Percentiles rank a stretch among this genome's conserved stretches.
Evolutionary conservation across 495 filamentous ascomycete genomes (phyloP).

Genomic region (Aspergillus mulundensis): DNA sequence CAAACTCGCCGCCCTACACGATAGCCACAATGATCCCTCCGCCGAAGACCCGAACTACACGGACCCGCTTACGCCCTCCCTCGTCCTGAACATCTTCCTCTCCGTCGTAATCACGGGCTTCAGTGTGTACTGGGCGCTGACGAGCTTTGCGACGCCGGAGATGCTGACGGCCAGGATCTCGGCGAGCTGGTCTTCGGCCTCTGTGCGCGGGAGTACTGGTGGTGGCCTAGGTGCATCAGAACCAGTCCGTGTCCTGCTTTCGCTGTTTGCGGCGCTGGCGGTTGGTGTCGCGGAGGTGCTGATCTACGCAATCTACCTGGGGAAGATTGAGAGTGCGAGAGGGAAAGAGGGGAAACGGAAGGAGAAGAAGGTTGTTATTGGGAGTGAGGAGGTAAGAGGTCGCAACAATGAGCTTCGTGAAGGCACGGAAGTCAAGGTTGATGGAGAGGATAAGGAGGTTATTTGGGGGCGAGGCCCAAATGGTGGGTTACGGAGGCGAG

Average conservation of each 20-base stretch:
- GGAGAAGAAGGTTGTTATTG: slow-evolving; percentile 72
- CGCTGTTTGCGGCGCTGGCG: slow-evolving; percentile 41
- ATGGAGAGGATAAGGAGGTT: slow-evolving; percentile 29
- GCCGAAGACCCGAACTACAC: slow-evolving; percentile 42
- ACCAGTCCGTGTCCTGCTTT: slow-evolving; percentile 37
- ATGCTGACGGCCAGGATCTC: slow-evolving; percentile 34
- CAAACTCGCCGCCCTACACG: slow-evolving; percentile 22
- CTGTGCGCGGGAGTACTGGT: background rate
- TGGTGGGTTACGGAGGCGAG: slow-evolving; percentile 42
- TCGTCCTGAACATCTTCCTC: slow-evolving; percentile 47
- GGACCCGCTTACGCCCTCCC: slow-evolving; percentile 39
- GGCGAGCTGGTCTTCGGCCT: slow-evolving; percentile 41
- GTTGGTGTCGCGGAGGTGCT: slow-evolving; percentile 85
- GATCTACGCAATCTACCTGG: slow-evolving; percentile 81
- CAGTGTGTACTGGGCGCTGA: slow-evolving; percentile 47
- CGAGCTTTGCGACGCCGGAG: slow-evolving; percentile 49
- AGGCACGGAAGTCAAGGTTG: slow-evolving; percentile 7
- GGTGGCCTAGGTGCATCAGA: slow-evolving; percentile 31
- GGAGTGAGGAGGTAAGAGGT: slow-evolving; percentile 31
- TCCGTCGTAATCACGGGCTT: slow-evolving; percentile 45
- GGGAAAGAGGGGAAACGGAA: slow-evolving; percentile 56
- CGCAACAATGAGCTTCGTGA: background rate
- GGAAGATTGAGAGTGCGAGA: slow-evolving; percentile 70
- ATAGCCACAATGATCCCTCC: slow-evolving; percentile 28
- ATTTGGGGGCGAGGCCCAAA: slow-evolving; percentile 47